phyloP scores from a whole-genome alignment of 78 protist species.

The Dictyostelium intermedium region DNA sequence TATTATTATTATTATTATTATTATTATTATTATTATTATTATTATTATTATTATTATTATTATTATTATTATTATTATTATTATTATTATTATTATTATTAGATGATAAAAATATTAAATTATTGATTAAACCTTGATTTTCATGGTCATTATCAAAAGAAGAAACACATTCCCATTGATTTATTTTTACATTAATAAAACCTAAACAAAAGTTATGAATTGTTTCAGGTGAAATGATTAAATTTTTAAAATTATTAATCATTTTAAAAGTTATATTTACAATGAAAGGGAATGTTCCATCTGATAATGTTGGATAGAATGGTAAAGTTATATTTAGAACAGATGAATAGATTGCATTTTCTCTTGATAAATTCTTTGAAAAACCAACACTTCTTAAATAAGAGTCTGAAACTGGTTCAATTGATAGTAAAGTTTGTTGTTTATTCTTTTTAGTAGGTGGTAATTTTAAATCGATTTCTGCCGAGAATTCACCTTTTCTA shows the following conservation, averaged over 20 bases:
- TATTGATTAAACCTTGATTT: too few relatives aligned
- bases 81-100: not conserved
- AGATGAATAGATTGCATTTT: not conserved
- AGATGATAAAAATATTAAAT: not conserved
- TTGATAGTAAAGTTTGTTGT: not conserved
- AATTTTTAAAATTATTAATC: not conserved
- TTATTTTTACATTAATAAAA: not conserved
- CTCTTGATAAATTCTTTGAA: not conserved
- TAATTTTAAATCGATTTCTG: not conserved
- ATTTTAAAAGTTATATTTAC: not conserved
- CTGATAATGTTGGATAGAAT: not conserved
- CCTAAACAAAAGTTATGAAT: slow-evolving; percentile 14
- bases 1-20: too few relatives aligned
- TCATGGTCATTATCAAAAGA: not conserved
- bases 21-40: too few relatives aligned
- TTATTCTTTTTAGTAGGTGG: not conserved
- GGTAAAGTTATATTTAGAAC: slow-evolving; percentile 24
- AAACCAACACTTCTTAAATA: not conserved
- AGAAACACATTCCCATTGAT: slow-evolving; percentile 33
- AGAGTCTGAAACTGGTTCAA: slow-evolving; percentile 18
- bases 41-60: too few relatives aligned
- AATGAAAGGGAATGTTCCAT: not conserved
- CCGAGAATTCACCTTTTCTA: not conserved
- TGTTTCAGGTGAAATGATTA: not conserved
- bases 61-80: too few relatives aligned